phyloP scores from a whole-genome alignment of 495 filamentous ascomycete genomes.

The Lentithecium fluviatile region DNA sequence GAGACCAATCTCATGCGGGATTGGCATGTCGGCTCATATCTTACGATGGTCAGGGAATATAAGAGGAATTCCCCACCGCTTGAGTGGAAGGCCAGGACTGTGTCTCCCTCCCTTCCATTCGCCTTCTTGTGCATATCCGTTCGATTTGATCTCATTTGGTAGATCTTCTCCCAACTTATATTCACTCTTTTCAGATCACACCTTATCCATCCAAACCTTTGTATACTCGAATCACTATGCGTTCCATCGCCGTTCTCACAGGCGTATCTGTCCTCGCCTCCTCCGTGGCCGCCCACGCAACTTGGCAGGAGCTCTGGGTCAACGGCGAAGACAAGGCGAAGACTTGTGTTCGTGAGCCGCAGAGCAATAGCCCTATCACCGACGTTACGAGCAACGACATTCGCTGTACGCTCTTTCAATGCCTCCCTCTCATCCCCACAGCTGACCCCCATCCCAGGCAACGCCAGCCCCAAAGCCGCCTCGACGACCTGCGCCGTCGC shows the following conservation, averaged over 20 bases:
- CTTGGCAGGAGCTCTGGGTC: conserved; percentile 31
- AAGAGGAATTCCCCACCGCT: no score
- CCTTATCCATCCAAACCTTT: no score
- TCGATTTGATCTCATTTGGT: neutral
- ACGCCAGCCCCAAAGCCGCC: conserved; percentile 10
- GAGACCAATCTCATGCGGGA: no score
- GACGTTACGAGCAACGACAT: conserved; percentile 48
- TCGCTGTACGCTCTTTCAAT: conserved; percentile 46
- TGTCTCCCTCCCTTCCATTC: neutral
- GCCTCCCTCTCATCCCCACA: neutral
- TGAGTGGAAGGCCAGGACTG: no score
- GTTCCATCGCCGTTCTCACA: neutral
- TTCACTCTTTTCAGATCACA: conserved; percentile 3
- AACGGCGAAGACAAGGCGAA: conserved; percentile 25
- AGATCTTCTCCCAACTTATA: neutral
- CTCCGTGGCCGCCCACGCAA: conserved; percentile 20
- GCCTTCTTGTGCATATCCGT: neutral
- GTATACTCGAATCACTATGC: conserved; percentile 6
- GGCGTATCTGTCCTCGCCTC: conserved; percentile 5
- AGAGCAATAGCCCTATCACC: conserved; percentile 44
- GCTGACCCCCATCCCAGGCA: conserved; percentile 5
- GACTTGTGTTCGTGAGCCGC: conserved; percentile 22
- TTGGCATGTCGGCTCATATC: no score
- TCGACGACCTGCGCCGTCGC: conserved; percentile 39
- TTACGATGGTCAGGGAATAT: no score